Conservation (phyloP, 2,329 filamentous ascomycete species). For the Xylogone sp. region DNA sequence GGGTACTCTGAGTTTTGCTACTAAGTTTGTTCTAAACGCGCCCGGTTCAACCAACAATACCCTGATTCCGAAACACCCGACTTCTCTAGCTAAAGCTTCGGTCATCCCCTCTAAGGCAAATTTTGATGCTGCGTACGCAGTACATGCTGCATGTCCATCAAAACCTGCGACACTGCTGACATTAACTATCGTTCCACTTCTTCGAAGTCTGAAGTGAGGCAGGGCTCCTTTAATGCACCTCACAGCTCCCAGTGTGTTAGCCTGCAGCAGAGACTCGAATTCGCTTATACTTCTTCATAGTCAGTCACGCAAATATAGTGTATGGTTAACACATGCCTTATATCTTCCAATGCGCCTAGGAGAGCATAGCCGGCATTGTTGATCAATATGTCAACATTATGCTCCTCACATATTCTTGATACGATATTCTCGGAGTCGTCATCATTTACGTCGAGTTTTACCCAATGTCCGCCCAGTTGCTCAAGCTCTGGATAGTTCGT, state of each 20-base stretch:
- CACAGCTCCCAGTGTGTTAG: conserved; percentile 29
- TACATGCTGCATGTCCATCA: conserved; percentile 29
- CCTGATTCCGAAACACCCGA: conserved; percentile 30
- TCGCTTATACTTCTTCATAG: conserved; percentile 14
- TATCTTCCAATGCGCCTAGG: conserved; percentile 45
- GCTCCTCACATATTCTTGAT: not conserved
- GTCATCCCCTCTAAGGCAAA: conserved; percentile 7
- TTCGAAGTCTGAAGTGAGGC: conserved; percentile 13
- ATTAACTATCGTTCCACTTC: conserved; percentile 27
- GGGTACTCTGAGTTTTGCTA: too few relatives aligned
- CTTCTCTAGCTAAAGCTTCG: conserved; percentile 18
- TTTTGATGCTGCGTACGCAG: not conserved
- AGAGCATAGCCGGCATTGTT: conserved; percentile 30
- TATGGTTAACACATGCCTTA: conserved; percentile 14
- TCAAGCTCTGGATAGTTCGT: not conserved
- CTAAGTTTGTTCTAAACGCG: conserved; percentile 33
- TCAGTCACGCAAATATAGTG: not conserved
- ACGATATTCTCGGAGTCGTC: not conserved
- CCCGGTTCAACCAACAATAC: conserved; percentile 33
- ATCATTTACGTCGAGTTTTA: not conserved
- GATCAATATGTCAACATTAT: conserved; percentile 10
- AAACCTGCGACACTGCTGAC: conserved; percentile 16
- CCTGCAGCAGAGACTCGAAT: conserved; percentile 36
- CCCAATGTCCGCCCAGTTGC: not conserved
- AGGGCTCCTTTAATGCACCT: not conserved